These are phyloP conservation scores for Vitis hybrid DNA, from an alignment of 177 flowering plant genomes.

Conservation along the genomic window DNA sequence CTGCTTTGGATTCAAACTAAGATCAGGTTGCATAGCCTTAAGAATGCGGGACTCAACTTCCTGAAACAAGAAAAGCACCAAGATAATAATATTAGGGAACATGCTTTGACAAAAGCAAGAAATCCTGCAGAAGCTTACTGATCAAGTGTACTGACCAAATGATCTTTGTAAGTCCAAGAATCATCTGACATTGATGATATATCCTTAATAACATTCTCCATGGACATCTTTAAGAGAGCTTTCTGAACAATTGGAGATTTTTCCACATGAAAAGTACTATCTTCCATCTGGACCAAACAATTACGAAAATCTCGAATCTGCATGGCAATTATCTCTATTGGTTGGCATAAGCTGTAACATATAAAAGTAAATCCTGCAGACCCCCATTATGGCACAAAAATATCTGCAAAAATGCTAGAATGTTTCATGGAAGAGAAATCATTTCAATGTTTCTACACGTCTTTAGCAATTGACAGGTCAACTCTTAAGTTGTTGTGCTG, in stretches of 20 bases:
- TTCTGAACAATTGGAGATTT: constrained; percentile 20
- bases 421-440: too few species aligned
- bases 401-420: neutral
- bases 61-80: constrained; percentile 15
- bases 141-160: constrained; percentile 18
- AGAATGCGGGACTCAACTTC: constrained; percentile 28
- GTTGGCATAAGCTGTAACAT: neutral
- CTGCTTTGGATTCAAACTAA: constrained; percentile 22
- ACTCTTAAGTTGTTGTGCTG: too few species aligned
- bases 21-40: constrained; percentile 31
- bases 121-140: neutral
- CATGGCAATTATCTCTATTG: constrained; percentile 3
- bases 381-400: neutral
- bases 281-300: neutral
- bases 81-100: neutral
- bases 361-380: neutral
- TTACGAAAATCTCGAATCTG: constrained; percentile 32
- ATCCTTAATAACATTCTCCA: constrained; percentile 32
- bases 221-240: constrained; percentile 18
- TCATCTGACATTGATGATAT: constrained; percentile 20
- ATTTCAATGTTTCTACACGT: too few species aligned
- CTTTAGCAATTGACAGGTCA: too few species aligned
- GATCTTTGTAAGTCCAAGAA: constrained; percentile 27
- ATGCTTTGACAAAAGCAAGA: neutral
- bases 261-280: neutral